Evolutionary conservation across 305 asterid genomes (phyloP).

Genomic region (Coffea humblotiana): DNA sequence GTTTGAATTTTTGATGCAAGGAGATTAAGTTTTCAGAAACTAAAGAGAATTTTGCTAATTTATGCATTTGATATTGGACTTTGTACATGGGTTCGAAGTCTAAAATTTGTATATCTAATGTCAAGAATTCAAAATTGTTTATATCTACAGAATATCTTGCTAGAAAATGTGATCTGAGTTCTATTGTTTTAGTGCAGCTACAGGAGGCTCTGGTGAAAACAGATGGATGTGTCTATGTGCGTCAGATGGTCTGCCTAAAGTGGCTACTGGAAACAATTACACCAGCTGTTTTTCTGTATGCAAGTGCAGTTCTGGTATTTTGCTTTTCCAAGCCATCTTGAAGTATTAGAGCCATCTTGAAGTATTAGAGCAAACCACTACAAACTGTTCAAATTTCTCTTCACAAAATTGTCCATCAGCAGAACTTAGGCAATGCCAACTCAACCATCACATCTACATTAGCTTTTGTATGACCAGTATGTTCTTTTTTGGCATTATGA

Average conservation of each 20-base stretch:
- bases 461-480: background rate
- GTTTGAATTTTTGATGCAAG: background rate
- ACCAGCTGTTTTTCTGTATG: conserved; percentile 73
- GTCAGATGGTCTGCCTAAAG: conserved; percentile 60
- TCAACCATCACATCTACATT: background rate
- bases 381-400: background rate
- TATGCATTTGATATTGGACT: background rate
- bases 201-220: conserved; percentile 51
- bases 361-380: background rate
- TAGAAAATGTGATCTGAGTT: conserved; percentile 20
- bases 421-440: background rate
- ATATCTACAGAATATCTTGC: background rate
- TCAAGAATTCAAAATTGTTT: background rate
- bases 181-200: conserved; percentile 31
- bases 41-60: background rate
- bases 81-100: background rate
- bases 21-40: background rate
- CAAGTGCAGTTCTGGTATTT: conserved; percentile 74
- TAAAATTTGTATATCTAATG: background rate
- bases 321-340: conserved; percentile 16
- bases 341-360: background rate
- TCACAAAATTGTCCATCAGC: background rate
- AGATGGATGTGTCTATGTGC: conserved; percentile 73
- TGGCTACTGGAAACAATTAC: conserved; percentile 44
- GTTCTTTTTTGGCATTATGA: background rate